Percentiles rank a stretch among this genome's conserved stretches.
phyloP scores from a whole-genome alignment of 176 grass and related monocot species.

The Carex myosuroides region DNA sequence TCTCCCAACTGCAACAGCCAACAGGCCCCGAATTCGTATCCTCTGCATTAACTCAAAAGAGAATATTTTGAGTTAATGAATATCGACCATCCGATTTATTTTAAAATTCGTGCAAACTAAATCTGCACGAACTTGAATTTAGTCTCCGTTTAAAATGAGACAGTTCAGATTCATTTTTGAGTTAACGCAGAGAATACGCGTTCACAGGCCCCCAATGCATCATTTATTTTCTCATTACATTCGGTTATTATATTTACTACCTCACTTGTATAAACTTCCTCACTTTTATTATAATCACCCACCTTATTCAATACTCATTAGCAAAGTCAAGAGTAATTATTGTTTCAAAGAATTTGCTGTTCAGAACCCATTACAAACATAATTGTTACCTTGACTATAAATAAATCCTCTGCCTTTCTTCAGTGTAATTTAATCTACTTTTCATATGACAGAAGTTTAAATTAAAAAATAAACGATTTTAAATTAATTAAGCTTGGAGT shows the following conservation, averaged over 20 bases:
- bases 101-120: no score
- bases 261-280: background rate
- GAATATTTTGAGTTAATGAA: no score
- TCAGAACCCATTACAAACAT: background rate
- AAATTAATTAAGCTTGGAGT: background rate
- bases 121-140: no score
- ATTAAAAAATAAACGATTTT: background rate
- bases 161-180: no score
- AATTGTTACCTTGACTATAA: background rate
- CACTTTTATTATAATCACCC: background rate
- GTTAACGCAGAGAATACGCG: no score
- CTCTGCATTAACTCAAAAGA: no score
- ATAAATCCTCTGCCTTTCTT: background rate
- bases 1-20: no score
- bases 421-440: background rate
- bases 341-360: background rate
- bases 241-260: background rate
- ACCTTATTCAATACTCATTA: background rate
- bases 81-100: no score
- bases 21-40: no score
- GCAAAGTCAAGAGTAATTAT: conserved; percentile 1
- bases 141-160: no score
- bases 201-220: no score
- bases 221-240: no score
- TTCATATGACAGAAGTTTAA: background rate